A percentile compares a stretch with the other conserved stretches of the same genome.
phyloP scores from a whole-genome alignment of 768 basidiomycete genomes.

The Pluteus cervinus region DNA sequence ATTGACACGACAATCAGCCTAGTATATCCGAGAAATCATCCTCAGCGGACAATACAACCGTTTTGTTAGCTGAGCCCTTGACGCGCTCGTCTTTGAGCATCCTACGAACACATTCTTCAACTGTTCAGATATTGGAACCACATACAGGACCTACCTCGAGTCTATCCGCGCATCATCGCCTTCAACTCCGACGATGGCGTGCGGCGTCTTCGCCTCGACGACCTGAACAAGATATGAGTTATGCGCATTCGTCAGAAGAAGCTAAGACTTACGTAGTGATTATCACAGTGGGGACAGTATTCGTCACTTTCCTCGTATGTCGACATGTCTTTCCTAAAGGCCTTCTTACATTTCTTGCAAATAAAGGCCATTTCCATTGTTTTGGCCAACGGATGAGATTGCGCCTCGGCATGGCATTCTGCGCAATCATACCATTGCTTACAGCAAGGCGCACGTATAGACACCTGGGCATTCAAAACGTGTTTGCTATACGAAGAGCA shows the following conservation, averaged over 20 bases:
- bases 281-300: slow-evolving; percentile 97
- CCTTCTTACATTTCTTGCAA: slow-evolving; percentile 68
- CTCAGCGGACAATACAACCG: no score
- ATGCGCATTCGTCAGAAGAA: not conserved
- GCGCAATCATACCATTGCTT: slow-evolving; percentile 97
- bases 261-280: slow-evolving; percentile 97
- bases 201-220: slow-evolving; percentile 86
- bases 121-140: slow-evolving; percentile 1
- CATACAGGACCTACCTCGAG: slow-evolving; percentile 51
- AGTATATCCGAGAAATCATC: no score
- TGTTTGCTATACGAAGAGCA: no score
- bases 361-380: slow-evolving; percentile 62
- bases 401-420: slow-evolving; percentile 86
- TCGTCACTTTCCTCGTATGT: slow-evolving; percentile 95
- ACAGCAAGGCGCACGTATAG: slow-evolving; percentile 96
- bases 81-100: slow-evolving; percentile 93
- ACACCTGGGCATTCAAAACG: slow-evolving; percentile 92
- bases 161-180: slow-evolving; percentile 90
- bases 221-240: slow-evolving; percentile 44
- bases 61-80: no score
- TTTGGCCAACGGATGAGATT: slow-evolving; percentile 66
- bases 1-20: no score
- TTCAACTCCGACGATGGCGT: slow-evolving; percentile 80
- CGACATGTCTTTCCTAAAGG: slow-evolving; percentile 93
- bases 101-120: slow-evolving; percentile 29